These are phyloP conservation scores for Annulohypoxylon maeteangense DNA, from an alignment of 495 filamentous ascomycete genomes.

Conservation along the genomic window DNA sequence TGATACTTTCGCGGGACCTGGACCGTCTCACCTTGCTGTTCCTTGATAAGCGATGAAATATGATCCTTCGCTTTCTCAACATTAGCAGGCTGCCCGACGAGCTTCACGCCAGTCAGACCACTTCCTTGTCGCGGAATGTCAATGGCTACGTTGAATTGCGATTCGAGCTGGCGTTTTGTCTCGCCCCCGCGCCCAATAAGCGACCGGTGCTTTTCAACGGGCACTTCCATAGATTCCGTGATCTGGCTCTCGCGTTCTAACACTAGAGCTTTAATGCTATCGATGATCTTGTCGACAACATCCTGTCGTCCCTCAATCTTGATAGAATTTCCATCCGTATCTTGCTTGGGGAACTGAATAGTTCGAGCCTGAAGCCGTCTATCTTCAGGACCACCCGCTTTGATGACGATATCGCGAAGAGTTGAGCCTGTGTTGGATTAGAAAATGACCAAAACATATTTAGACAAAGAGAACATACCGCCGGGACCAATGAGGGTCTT, in stretches of 20 bases:
- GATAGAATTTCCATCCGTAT: constrained; percentile 83
- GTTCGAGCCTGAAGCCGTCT: constrained; percentile 80
- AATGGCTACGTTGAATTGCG: constrained; percentile 86
- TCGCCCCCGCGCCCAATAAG: constrained; percentile 94
- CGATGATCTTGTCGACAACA: constrained; percentile 89
- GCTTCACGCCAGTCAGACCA: constrained; percentile 80
- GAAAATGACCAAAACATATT: constrained; percentile 26
- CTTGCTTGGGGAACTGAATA: constrained; percentile 88
- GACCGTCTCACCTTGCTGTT: constrained; percentile 86
- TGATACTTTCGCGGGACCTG: constrained; percentile 83
- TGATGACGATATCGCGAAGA: constrained; percentile 84
- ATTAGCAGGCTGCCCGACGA: constrained; percentile 78
- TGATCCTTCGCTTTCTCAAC: constrained; percentile 88
- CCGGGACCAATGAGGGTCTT: constrained; percentile 86
- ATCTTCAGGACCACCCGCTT: constrained; percentile 90
- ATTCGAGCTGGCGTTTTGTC: constrained; percentile 83
- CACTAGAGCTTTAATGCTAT: constrained; percentile 81
- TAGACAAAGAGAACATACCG: constrained; percentile 67
- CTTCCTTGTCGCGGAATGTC: constrained; percentile 84
- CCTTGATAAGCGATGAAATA: constrained; percentile 81
- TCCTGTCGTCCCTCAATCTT: constrained; percentile 82
- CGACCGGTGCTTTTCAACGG: constrained; percentile 85
- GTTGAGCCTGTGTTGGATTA: constrained; percentile 74
- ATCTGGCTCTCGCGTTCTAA: constrained; percentile 81
- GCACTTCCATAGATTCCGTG: constrained; percentile 78